Evolutionary conservation across 1,284 basidiomycete genomes (phyloP).

Genomic region (Albatrellus sp.): DNA sequence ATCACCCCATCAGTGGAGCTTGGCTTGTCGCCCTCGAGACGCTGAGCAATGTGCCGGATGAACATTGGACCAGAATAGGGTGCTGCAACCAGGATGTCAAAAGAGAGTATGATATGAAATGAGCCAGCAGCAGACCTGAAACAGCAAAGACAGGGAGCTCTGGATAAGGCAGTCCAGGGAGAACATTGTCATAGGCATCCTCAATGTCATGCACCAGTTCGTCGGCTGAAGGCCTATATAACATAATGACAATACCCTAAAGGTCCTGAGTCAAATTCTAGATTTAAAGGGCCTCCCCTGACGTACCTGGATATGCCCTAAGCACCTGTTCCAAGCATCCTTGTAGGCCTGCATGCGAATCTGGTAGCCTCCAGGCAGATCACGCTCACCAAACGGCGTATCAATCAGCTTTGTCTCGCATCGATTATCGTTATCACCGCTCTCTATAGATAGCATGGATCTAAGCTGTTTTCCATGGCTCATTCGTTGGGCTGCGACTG

Average conservation of each 20-base stretch:
- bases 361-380: conserved; percentile 18
- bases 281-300: not conserved
- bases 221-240: conserved; percentile 17
- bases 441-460: too few relatives aligned
- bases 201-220: conserved; percentile 15
- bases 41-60: conserved; percentile 29
- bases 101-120: not conserved
- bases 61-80: conserved; percentile 27
- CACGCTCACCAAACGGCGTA: conserved; percentile 8
- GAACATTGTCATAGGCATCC: conserved; percentile 16
- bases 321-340: conserved; percentile 20
- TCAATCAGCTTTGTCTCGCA: not conserved
- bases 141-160: conserved; percentile 52
- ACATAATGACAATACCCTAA: conserved; percentile 15
- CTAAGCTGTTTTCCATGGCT: not conserved
- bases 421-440: not conserved
- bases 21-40: conserved; percentile 20
- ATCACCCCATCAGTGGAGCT: conserved; percentile 8
- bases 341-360: conserved; percentile 18
- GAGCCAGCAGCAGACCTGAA: conserved; percentile 26
- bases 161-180: conserved; percentile 42
- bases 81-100: conserved; percentile 16
- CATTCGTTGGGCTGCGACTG: not conserved
- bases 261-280: not conserved
- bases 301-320: conserved; percentile 20